Conservation (phyloP, 768 basidiomycete genomes). For the Pulveroboletus sp. region DNA sequence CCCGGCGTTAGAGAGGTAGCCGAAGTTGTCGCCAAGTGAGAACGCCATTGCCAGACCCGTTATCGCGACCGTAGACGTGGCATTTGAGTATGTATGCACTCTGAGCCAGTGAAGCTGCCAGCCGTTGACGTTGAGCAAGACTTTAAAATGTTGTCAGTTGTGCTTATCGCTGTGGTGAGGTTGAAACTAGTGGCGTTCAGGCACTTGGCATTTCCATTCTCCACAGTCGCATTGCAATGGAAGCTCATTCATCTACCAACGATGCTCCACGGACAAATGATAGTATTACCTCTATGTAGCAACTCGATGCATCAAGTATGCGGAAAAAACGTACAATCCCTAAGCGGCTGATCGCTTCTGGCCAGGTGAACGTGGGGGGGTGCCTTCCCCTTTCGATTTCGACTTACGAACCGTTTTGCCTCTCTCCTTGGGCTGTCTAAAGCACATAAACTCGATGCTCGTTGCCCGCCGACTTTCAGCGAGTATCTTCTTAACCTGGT, state of each 20-base stretch:
- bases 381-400: slow-evolving; percentile 18
- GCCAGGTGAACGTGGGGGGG: slow-evolving; percentile 12
- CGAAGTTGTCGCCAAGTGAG: too few species aligned
- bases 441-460: slow-evolving; percentile 93
- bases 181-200: not conserved
- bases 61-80: too few species aligned
- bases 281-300: not conserved
- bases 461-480: slow-evolving; percentile 88
- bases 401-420: slow-evolving; percentile 15
- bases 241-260: too few species aligned
- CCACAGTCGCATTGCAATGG: too few species aligned
- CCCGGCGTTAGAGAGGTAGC: slow-evolving; percentile 1
- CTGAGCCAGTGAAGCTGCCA: too few species aligned
- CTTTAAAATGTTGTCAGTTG: too few species aligned
- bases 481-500: slow-evolving; percentile 88
- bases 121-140: too few species aligned
- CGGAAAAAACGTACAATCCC: not conserved
- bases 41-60: too few species aligned
- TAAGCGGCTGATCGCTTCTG: slow-evolving; percentile 18
- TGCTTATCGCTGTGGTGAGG: too few species aligned
- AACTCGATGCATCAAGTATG: not conserved
- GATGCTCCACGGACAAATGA: too few species aligned
- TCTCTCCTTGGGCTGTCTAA: slow-evolving; percentile 65
- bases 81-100: too few species aligned
- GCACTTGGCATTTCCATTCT: too few species aligned